These are phyloP conservation scores for Austropuccinia psidii DNA, from an alignment of 1,284 basidiomycete species.

Conservation along the genomic window DNA sequence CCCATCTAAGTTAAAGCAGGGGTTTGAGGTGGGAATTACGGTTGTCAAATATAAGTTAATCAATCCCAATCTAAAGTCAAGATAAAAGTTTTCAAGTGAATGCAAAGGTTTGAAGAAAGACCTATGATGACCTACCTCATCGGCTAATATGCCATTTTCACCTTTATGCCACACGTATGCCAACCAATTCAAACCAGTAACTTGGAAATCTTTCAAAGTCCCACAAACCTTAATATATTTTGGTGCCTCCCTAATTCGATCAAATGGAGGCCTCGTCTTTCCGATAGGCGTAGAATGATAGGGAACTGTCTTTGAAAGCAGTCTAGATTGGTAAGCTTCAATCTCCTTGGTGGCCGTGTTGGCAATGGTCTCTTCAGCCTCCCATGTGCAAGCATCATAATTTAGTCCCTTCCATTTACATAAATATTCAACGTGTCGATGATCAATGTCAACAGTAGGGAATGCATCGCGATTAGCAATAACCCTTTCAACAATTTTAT, in stretches of 20 bases:
- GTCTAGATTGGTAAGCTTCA: conserved; percentile 68
- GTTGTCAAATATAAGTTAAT: background rate
- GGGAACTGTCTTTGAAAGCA: conserved; percentile 72
- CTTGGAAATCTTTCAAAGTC: conserved; percentile 91
- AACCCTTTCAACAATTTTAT: conserved; percentile 85
- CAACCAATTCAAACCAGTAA: conserved; percentile 97
- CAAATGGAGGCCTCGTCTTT: conserved; percentile 68
- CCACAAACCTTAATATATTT: conserved; percentile 73
- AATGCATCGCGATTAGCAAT: conserved; percentile 68
- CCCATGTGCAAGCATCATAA: conserved; percentile 97
- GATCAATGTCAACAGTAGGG: conserved; percentile 55
- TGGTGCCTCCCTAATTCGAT: conserved; percentile 82
- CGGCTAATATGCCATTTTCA: conserved; percentile 93
- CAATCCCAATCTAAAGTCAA: background rate
- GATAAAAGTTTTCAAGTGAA: background rate
- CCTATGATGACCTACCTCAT: conserved; percentile 60
- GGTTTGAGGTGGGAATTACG: background rate
- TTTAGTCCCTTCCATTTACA: conserved; percentile 95
- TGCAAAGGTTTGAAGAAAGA: background rate
- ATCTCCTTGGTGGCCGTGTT: conserved; percentile 58
- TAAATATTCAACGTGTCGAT: conserved; percentile 68
- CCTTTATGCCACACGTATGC: conserved; percentile 91
- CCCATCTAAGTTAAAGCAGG: conserved; percentile 61
- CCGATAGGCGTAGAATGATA: conserved; percentile 72
- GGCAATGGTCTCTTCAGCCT: conserved; percentile 54